These are phyloP conservation scores for Hysterium pulicare DNA, from an alignment of 2,329 filamentous ascomycete genomes.

Conservation along the genomic window DNA sequence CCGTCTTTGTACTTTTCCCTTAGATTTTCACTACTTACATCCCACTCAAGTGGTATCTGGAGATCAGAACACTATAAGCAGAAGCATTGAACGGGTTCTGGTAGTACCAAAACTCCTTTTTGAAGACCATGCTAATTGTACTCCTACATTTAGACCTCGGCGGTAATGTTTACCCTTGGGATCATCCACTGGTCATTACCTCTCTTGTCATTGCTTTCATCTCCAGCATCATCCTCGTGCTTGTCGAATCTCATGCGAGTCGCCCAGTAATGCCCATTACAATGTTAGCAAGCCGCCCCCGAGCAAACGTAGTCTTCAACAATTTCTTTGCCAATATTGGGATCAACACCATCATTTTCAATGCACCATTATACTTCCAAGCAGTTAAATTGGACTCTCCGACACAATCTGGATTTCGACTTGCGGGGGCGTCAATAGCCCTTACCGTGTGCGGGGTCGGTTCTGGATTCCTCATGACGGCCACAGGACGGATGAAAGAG, in stretches of 20 bases:
- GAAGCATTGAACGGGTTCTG: too few species aligned
- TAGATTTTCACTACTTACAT: too few species aligned
- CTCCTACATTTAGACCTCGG: too few species aligned
- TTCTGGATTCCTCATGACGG: slow-evolving; percentile 43
- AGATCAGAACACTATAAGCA: too few species aligned
- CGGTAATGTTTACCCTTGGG: slow-evolving; percentile 52
- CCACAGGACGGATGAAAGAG: slow-evolving; percentile 42
- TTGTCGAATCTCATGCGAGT: slow-evolving; percentile 35
- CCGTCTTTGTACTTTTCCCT: too few species aligned
- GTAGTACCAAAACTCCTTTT: too few species aligned
- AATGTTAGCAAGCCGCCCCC: slow-evolving; percentile 46
- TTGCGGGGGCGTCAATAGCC: slow-evolving; percentile 60
- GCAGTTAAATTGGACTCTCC: slow-evolving; percentile 54
- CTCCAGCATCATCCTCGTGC: slow-evolving; percentile 39
- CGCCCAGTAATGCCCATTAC: slow-evolving; percentile 50
- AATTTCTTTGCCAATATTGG: slow-evolving; percentile 52
- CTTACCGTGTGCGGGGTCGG: slow-evolving; percentile 41
- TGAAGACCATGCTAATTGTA: too few species aligned
- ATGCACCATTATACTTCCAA: slow-evolving; percentile 66
- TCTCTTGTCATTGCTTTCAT: slow-evolving; percentile 44
- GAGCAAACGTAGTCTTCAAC: slow-evolving; percentile 49
- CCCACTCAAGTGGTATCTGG: too few species aligned
- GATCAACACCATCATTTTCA: slow-evolving; percentile 61
- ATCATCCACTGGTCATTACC: slow-evolving; percentile 48
- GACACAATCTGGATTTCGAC: slow-evolving; percentile 68